A percentile compares a stretch with the other conserved stretches of the same genome.
These are phyloP conservation scores for Pneumocystis sp. DNA, from an alignment of 1,139 yeast genomes.

Conservation along the genomic window DNA sequence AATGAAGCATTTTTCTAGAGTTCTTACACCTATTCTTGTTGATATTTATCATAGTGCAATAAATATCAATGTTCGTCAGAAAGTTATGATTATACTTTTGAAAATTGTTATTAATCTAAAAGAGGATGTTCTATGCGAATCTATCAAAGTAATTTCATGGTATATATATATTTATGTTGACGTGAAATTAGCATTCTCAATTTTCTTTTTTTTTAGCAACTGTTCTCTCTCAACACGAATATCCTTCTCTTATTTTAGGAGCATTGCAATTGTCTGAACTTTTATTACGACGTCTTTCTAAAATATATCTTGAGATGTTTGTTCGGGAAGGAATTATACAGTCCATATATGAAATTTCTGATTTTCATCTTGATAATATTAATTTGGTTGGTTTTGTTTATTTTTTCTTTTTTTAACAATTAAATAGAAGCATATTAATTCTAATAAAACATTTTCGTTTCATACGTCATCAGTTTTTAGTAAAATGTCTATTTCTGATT, in stretches of 20 bases:
- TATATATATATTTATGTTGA: neutral
- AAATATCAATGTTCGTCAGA: conserved; percentile 49
- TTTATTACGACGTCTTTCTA: conserved; percentile 35
- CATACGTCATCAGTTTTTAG: neutral
- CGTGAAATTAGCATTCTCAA: conserved; percentile 17
- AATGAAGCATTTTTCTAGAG: conserved; percentile 31
- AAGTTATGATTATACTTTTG: conserved; percentile 41
- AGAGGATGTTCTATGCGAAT: conserved; percentile 16
- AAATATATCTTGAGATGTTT: conserved; percentile 34
- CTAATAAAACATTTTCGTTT: neutral
- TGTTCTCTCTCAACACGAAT: conserved; percentile 43
- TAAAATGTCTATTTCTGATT: neutral
- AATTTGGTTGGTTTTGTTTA: neutral
- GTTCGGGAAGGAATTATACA: conserved; percentile 59
- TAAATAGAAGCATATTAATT: neutral
- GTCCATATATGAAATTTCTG: conserved; percentile 28
- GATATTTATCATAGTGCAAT: conserved; percentile 65
- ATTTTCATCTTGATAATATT: neutral
- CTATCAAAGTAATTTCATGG: conserved; percentile 14
- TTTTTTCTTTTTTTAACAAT: neutral
- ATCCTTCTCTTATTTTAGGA: conserved; percentile 33
- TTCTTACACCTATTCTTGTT: conserved; percentile 45
- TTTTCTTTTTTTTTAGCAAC: conserved; percentile 42
- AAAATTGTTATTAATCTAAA: conserved; percentile 33
- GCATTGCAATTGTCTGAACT: conserved; percentile 37